These are phyloP conservation scores for Peronospora belbahrii DNA, from an alignment of 352 stramenopile species.

Conservation along the genomic window DNA sequence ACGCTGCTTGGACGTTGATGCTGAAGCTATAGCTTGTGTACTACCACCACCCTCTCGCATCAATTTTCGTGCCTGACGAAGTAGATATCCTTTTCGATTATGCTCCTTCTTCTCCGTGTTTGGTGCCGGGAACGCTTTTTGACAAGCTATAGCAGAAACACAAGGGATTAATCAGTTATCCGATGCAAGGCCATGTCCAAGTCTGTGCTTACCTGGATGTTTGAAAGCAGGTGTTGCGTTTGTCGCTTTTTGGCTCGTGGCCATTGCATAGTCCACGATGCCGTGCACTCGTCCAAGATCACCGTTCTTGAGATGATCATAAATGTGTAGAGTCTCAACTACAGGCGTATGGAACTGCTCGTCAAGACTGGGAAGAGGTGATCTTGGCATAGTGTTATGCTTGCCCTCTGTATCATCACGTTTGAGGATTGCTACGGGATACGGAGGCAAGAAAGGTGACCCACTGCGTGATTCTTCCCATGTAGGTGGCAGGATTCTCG, in stretches of 20 bases:
- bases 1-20: conserved; percentile 2
- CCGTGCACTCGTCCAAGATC: conserved; percentile 14
- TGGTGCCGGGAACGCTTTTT: conserved; percentile 1
- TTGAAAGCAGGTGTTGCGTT: conserved; percentile 1
- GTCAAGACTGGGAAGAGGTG: conserved; percentile 3
- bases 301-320: conserved; percentile 2
- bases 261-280: conserved; percentile 13
- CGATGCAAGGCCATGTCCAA: background rate
- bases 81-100: conserved; percentile 62
- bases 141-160: conserved; percentile 6
- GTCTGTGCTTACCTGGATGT: conserved; percentile 15
- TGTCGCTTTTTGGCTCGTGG: background rate
- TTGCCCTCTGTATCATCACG: conserved; percentile 28
- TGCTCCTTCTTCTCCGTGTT: conserved; percentile 57
- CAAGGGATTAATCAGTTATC: background rate
- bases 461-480: conserved; percentile 41
- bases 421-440: conserved; percentile 42
- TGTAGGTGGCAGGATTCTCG: conserved; percentile 45
- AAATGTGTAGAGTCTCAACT: conserved; percentile 3
- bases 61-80: conserved; percentile 51
- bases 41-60: conserved; percentile 20
- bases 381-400: conserved; percentile 15
- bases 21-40: background rate
- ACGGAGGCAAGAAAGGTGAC: conserved; percentile 50
- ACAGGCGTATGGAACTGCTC: conserved; percentile 19